A percentile compares a stretch with the other conserved stretches of the same genome.
These are phyloP conservation scores for Puccinia sorghi DNA, from an alignment of 1,284 basidiomycete genomes.

Conservation along the genomic window DNA sequence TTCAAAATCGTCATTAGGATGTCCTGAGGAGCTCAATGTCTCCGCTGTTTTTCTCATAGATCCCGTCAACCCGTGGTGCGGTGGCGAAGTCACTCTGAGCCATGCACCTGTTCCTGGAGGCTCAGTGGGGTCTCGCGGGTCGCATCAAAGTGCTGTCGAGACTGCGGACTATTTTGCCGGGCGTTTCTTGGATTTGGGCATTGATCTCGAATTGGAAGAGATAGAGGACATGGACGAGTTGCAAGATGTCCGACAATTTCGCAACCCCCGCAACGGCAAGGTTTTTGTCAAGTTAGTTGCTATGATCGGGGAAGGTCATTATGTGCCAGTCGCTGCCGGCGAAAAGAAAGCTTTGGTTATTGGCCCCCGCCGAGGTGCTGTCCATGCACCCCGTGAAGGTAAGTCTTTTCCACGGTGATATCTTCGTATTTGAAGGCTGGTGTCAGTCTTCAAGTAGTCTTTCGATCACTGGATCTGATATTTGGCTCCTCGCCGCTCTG, in stretches of 20 bases:
- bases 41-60: conserved; percentile 1
- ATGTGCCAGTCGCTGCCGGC: conserved; percentile 31
- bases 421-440: too few species aligned
- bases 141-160: conserved; percentile 28
- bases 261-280: neutral
- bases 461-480: neutral
- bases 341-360: conserved; percentile 31
- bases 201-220: conserved; percentile 29
- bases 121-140: conserved; percentile 21
- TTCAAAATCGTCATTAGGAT: neutral
- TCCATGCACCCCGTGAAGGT: conserved; percentile 42
- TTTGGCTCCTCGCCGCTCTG: neutral
- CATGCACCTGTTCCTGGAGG: conserved; percentile 13
- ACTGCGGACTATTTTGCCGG: conserved; percentile 27
- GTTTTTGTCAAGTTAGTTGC: conserved; percentile 23
- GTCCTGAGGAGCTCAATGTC: neutral
- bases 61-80: conserved; percentile 36
- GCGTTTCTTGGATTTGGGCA: conserved; percentile 22
- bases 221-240: conserved; percentile 28
- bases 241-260: conserved; percentile 25
- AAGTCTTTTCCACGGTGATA: neutral
- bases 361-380: conserved; percentile 43
- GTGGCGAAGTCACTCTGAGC: conserved; percentile 30
- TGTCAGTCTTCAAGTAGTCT: neutral
- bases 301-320: conserved; percentile 47